These are phyloP conservation scores for Schwanniomyces polymorphus DNA, from an alignment of 805 yeast species.

Conservation along the genomic window DNA sequence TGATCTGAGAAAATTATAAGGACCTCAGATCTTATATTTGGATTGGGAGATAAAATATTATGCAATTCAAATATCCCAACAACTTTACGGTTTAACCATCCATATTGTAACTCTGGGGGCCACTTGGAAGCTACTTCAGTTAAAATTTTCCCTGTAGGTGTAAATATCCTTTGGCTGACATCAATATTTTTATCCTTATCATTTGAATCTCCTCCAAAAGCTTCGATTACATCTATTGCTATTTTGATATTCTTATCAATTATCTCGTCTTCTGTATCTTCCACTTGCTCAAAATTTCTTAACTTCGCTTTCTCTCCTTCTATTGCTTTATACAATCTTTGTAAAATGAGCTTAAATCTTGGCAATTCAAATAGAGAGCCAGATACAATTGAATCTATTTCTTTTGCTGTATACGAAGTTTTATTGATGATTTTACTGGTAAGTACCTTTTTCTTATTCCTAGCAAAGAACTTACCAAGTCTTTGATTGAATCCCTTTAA, in stretches of 20 bases:
- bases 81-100: slow-evolving; percentile 85
- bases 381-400: slow-evolving; percentile 50
- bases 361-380: slow-evolving; percentile 69
- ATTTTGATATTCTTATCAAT: slow-evolving; percentile 48
- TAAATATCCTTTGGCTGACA: slow-evolving; percentile 62
- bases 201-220: slow-evolving; percentile 63
- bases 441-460: slow-evolving; percentile 28
- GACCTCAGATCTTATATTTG: slow-evolving; percentile 39
- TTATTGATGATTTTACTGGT: slow-evolving; percentile 28
- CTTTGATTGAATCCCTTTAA: slow-evolving; percentile 62
- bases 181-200: slow-evolving; percentile 7
- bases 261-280: slow-evolving; percentile 22
- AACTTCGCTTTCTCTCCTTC: slow-evolving; percentile 37
- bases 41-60: slow-evolving; percentile 16
- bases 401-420: slow-evolving; percentile 24
- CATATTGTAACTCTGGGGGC: slow-evolving; percentile 85
- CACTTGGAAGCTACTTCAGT: slow-evolving; percentile 82
- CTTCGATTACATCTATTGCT: slow-evolving; percentile 67
- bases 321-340: slow-evolving; percentile 54
- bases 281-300: slow-evolving; percentile 12
- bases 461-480: slow-evolving; percentile 40
- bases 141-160: slow-evolving; percentile 87
- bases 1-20: slow-evolving; percentile 81
- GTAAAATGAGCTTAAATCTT: slow-evolving; percentile 66
- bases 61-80: slow-evolving; percentile 63